Percentiles rank a stretch among this genome's conserved stretches.
Evolutionary conservation across 1,139 yeast genomes (phyloP).

Genomic region (Chernovozyma sophiae-reginae): DNA sequence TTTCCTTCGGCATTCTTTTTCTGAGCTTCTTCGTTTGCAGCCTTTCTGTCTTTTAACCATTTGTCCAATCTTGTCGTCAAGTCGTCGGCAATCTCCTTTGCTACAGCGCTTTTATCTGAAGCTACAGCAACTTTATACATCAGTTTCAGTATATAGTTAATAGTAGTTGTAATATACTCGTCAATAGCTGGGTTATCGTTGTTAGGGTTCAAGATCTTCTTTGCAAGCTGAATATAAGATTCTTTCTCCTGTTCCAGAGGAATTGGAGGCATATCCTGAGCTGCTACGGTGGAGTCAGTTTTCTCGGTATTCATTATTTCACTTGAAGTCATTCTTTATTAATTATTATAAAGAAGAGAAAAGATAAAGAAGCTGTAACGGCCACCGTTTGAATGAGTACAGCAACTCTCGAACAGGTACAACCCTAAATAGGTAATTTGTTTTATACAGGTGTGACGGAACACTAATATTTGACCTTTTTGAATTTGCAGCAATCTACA

Average conservation of each 20-base stretch:
- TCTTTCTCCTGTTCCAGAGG: conserved; percentile 19
- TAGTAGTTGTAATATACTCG: conserved; percentile 26
- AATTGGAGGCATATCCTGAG: conserved; percentile 1
- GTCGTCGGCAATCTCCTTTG: conserved; percentile 38
- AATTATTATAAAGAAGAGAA: too few relatives aligned
- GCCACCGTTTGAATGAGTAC: too few relatives aligned
- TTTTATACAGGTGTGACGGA: too few relatives aligned
- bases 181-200: conserved; percentile 26
- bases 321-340: neutral
- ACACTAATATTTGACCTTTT: too few relatives aligned
- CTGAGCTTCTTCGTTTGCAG: neutral
- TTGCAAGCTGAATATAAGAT: conserved; percentile 13
- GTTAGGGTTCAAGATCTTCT: conserved; percentile 24
- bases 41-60: conserved; percentile 24
- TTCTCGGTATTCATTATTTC: neutral
- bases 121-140: conserved; percentile 29
- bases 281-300: neutral
- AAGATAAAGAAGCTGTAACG: too few relatives aligned
- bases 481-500: too few relatives aligned
- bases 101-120: conserved; percentile 30
- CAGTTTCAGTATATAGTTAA: conserved; percentile 25
- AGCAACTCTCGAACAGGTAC: too few relatives aligned
- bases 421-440: too few relatives aligned
- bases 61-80: conserved; percentile 24
- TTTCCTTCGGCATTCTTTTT: conserved; percentile 9